Evolutionary conservation across 2,329 filamentous ascomycete genomes (phyloP), one percentile per base, ranked within the genome.

Genomic region (Aspergillus sp.): DNA sequence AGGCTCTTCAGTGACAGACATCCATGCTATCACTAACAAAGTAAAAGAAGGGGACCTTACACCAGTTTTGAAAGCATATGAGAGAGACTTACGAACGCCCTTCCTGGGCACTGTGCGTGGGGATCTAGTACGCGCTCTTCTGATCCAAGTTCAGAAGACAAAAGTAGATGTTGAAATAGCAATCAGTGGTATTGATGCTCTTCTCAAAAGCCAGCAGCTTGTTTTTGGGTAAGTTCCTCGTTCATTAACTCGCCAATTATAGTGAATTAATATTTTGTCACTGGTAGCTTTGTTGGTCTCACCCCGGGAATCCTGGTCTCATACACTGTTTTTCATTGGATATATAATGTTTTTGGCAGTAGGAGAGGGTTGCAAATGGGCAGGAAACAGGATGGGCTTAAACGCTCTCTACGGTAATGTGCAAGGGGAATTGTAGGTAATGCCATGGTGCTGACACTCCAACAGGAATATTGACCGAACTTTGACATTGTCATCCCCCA

Each of bases 111-210:
- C 90, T 0, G 69, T 98, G 12, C 80, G 82, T 28, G 93, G 93
- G 8, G 91, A 97, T 57, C 76, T 98, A 27, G 79, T 97, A 31
- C 84, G 91, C 40, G 90, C 91, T 5, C 79, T 98, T 27, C 75
- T 98, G 36, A 97, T 98, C 43, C 93, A 98, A 62, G 85, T 98
- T 32, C 93, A 98, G 61, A 98, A 98, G 76, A 97, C 93, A 19
- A 98, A 98, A 72, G 93, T 98, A 7, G 93, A 98, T 60, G 83
- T 98, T 9, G 93, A 98, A 66, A 84, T 97, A 48, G 93, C 93
- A 10, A 90, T 98, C 71, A 89, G 87, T 47, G 93, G 93, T 12
- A 98, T 98, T 52, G 91, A 98, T 72, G 82, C 89, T 30, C 78
- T 98, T 29, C 77, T 98, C 45, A 95, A 93, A 71, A 96, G 90